Conservation (phyloP, 2,329 filamentous ascomycete species). For the Rosellinia necatrix region DNA sequence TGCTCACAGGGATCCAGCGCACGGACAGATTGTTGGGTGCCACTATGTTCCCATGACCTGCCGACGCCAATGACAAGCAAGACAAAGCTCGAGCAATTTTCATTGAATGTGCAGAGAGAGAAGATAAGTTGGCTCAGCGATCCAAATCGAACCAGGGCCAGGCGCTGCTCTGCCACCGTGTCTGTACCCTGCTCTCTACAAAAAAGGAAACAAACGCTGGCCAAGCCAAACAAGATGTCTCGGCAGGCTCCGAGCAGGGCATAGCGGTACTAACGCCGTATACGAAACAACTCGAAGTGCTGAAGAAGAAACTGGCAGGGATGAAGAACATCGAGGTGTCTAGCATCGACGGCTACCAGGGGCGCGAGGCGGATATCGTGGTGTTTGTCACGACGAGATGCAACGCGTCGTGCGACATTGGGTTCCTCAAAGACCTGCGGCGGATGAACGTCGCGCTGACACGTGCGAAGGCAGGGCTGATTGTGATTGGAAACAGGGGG, state of each 20-base stretch:
- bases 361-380: constrained; percentile 17
- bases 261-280: constrained; percentile 18
- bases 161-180: constrained; percentile 4
- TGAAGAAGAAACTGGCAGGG: constrained; percentile 17
- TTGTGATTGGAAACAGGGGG: constrained; percentile 12
- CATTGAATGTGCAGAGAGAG: constrained; percentile 2
- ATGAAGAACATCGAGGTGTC: constrained; percentile 15
- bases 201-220: not conserved
- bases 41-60: constrained; percentile 12
- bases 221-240: not conserved
- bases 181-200: constrained; percentile 11
- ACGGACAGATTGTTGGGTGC: not conserved
- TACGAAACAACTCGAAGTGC: constrained; percentile 5
- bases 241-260: constrained; percentile 1
- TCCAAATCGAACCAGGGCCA: constrained; percentile 19
- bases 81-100: constrained; percentile 12
- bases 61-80: not conserved
- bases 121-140: constrained; percentile 4
- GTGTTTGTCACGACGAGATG: constrained; percentile 17
- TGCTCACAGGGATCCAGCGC: not conserved
- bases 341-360: constrained; percentile 19
- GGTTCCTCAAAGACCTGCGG: constrained; percentile 11
- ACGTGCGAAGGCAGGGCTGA: constrained; percentile 7
- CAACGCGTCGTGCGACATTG: constrained; percentile 11
- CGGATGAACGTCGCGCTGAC: constrained; percentile 12